Conservation (phyloP, 208 protist genomes). For the Acanthamoeba castellanii region DNA sequence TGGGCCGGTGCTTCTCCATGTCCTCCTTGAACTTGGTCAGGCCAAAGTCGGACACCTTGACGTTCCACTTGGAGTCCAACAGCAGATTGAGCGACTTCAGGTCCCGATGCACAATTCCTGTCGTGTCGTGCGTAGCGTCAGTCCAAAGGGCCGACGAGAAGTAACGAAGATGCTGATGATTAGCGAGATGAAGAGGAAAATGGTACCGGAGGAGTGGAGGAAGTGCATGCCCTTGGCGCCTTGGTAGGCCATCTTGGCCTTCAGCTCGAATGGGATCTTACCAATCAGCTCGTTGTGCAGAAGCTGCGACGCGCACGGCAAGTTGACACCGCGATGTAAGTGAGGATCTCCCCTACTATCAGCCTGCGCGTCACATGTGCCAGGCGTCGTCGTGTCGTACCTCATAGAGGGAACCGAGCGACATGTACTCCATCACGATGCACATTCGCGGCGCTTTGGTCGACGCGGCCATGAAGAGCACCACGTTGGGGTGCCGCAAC, state of each 20-base stretch:
- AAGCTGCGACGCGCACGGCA: neutral
- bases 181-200: too few species aligned
- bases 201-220: constrained; percentile 9
- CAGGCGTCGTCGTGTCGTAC: too few species aligned
- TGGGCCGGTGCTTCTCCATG: neutral
- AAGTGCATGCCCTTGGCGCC: constrained; percentile 48
- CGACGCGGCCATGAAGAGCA: constrained; percentile 50
- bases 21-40: constrained; percentile 56
- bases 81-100: constrained; percentile 56
- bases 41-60: constrained; percentile 59
- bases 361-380: neutral
- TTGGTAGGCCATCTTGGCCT: constrained; percentile 59
- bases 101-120: constrained; percentile 26
- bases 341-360: neutral
- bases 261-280: neutral
- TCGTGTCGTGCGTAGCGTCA: too few species aligned
- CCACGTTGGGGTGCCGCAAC: constrained; percentile 14
- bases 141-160: too few species aligned
- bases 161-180: neutral
- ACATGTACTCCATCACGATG: constrained; percentile 52
- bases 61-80: constrained; percentile 16
- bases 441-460: constrained; percentile 16
- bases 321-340: neutral
- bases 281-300: constrained; percentile 12
- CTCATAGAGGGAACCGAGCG: constrained; percentile 6